Conservation (phyloP, 257 asterid species). For the Cruciata laevipes region DNA sequence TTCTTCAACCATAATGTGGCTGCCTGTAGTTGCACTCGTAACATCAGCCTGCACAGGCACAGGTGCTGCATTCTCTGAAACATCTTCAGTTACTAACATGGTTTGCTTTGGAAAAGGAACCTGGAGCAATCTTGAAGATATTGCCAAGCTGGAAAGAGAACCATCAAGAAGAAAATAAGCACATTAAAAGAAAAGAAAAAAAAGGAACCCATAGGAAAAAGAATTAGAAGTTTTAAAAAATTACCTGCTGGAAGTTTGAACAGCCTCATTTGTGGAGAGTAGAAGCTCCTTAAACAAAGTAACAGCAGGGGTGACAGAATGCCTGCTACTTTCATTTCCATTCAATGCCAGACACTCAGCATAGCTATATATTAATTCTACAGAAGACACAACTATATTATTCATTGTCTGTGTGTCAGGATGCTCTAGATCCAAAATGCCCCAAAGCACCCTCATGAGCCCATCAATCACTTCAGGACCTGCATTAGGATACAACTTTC, state of each 20-base stretch:
- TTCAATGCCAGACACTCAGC: slow-evolving; percentile 90
- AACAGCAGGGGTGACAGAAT: slow-evolving; percentile 82
- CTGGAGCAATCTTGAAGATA: slow-evolving; percentile 95
- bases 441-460: slow-evolving; percentile 97
- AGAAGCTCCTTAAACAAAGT: slow-evolving; percentile 67
- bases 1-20: slow-evolving; percentile 76
- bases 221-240: slow-evolving; percentile 10
- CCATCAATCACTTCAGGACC: slow-evolving; percentile 94
- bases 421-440: slow-evolving; percentile 92
- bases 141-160: slow-evolving; percentile 71
- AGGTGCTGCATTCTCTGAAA: slow-evolving; percentile 47
- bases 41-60: slow-evolving; percentile 58
- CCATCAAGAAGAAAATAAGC: slow-evolving; percentile 26
- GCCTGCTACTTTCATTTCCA: slow-evolving; percentile 55
- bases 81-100: slow-evolving; percentile 81
- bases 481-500: slow-evolving; percentile 26
- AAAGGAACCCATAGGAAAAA: neutral
- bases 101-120: slow-evolving; percentile 99
- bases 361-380: slow-evolving; percentile 84
- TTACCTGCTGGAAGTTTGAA: slow-evolving; percentile 99
- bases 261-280: slow-evolving; percentile 83
- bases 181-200: neutral
- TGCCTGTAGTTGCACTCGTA: slow-evolving; percentile 51
- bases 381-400: slow-evolving; percentile 81
- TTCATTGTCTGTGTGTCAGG: slow-evolving; percentile 92